Evolutionary conservation across 202 grass and related monocot species (phyloP).

Genomic region (Brachypodium distachyon): DNA sequence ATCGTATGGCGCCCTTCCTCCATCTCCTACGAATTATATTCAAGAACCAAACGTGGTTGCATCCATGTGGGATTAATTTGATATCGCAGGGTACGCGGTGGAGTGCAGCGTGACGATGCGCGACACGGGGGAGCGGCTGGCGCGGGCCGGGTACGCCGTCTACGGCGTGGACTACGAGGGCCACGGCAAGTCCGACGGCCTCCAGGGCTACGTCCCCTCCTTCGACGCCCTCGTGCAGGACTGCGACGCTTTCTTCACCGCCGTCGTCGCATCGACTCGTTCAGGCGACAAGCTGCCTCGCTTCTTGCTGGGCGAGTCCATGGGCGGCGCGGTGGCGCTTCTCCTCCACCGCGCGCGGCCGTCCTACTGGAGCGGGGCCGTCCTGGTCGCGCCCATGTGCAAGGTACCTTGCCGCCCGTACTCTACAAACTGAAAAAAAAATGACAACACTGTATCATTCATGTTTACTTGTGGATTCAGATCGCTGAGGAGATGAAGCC

Average conservation of each 20-base stretch:
- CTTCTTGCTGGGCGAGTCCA: constrained; percentile 46
- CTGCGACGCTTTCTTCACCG: not conserved
- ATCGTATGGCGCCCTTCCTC: no score
- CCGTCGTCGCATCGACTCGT: not conserved
- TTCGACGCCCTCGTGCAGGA: not conserved
- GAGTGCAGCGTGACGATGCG: constrained; percentile 12
- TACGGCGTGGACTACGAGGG: constrained; percentile 5
- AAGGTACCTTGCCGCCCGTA: no score
- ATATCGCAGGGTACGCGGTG: constrained; percentile 4
- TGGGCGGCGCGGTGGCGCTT: constrained; percentile 53
- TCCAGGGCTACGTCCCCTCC: constrained; percentile 5
- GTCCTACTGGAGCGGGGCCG: constrained; percentile 41
- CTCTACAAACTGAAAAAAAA: not conserved
- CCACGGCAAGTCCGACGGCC: not conserved
- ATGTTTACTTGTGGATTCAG: no score
- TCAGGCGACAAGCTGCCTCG: no score
- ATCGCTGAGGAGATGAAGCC: constrained; percentile 54
- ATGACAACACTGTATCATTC: no score
- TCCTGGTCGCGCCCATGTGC: constrained; percentile 64
- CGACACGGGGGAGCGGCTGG: not conserved
- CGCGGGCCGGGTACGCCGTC: not conserved
- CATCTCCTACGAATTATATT: no score
- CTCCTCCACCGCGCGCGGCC: constrained; percentile 31
- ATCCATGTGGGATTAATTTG: no score
- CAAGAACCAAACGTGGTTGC: no score